Evolutionary conservation across 345 rosid species (phyloP).

Genomic region (Tarenaya hassleriana): DNA sequence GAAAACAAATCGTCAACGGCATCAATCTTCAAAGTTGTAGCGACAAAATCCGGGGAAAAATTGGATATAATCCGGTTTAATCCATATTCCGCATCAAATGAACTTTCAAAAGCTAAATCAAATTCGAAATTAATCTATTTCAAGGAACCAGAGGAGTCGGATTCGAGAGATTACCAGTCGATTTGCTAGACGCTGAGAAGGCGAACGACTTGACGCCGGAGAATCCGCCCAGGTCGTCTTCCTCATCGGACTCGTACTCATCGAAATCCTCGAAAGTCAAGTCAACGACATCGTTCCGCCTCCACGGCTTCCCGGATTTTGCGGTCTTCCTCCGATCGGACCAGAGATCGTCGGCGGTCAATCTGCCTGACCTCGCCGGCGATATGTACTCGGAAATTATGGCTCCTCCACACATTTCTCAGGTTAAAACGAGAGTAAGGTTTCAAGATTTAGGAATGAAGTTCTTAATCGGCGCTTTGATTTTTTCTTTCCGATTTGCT

Average conservation of each 20-base stretch:
- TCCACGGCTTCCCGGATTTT: conserved; percentile 14
- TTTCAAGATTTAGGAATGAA: not conserved
- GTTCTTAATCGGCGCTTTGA: not conserved
- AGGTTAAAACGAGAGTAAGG: not conserved
- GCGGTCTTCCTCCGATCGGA: conserved; percentile 20
- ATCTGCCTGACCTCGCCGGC: conserved; percentile 32
- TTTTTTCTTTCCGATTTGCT: not conserved
- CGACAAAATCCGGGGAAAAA: too few relatives aligned
- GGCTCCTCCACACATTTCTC: conserved; percentile 71
- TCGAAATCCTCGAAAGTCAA: conserved; percentile 14
- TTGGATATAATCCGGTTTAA: too few relatives aligned
- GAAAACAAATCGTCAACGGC: too few relatives aligned
- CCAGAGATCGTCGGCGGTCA: conserved; percentile 40
- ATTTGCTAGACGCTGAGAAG: conserved; percentile 6
- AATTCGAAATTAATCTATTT: too few relatives aligned
- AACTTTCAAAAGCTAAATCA: too few relatives aligned
- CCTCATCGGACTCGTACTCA: conserved; percentile 1
- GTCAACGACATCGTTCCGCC: conserved; percentile 22
- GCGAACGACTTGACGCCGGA: not conserved
- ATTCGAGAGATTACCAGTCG: conserved; percentile 10
- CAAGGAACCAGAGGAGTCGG: not conserved
- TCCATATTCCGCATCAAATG: too few relatives aligned
- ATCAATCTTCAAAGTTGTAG: too few relatives aligned
- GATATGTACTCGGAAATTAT: conserved; percentile 38
- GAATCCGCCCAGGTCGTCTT: conserved; percentile 1